Conservation (phyloP, 1,284 basidiomycete genomes). For the Apiotrichum gracile region DNA sequence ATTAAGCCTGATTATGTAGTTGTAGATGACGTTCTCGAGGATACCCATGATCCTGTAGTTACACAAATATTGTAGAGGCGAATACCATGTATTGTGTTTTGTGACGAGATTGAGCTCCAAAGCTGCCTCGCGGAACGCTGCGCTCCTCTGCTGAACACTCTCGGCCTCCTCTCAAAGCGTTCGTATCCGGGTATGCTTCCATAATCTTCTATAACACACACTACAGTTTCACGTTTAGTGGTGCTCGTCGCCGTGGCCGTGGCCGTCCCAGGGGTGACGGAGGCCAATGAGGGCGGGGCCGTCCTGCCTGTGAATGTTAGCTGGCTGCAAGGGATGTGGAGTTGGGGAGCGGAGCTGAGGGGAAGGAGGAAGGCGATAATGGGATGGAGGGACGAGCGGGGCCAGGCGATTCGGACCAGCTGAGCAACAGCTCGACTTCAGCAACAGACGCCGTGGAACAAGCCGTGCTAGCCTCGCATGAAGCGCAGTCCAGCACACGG, state of each 20-base stretch:
- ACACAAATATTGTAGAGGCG: no score
- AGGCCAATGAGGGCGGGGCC: constrained; percentile 51
- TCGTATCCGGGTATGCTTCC: constrained; percentile 1
- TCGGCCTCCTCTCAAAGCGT: no score
- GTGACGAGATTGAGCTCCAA: no score
- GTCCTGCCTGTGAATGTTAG: constrained; percentile 47
- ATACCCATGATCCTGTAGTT: no score
- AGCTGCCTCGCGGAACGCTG: no score
- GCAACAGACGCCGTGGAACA: no score
- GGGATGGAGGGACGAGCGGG: not conserved
- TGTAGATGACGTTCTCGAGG: no score
- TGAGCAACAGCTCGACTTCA: no score
- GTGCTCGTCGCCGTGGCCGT: constrained; percentile 27
- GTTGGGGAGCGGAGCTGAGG: not conserved
- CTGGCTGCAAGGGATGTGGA: not conserved
- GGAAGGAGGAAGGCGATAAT: not conserved
- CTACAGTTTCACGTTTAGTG: not conserved
- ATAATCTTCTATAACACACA: not conserved
- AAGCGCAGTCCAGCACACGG: no score
- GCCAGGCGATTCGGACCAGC: not conserved
- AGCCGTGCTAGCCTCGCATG: no score
- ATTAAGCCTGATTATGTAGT: not conserved
- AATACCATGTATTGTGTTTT: no score
- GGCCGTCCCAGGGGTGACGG: constrained; percentile 51
- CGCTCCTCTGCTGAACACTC: no score